phyloP scores from a whole-genome alignment of 2,329 filamentous ascomycete genomes.

The Nemania bipapillata region DNA sequence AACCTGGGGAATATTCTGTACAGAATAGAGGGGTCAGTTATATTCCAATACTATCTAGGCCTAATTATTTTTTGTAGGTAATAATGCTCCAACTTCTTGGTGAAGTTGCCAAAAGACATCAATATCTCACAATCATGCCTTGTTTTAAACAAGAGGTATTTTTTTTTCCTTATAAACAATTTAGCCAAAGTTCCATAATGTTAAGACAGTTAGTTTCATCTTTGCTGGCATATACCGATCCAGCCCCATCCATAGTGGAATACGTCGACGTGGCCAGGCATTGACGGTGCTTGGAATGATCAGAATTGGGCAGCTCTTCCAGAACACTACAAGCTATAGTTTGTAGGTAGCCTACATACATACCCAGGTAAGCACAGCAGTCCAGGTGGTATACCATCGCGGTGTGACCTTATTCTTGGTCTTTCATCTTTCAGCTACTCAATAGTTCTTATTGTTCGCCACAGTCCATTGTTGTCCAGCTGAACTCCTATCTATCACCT shows the following conservation, averaged over 20 bases:
- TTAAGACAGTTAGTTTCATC: background rate
- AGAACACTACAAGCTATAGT: background rate
- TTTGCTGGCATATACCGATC: constrained; percentile 12
- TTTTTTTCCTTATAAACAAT: background rate
- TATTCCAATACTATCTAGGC: too few relatives aligned
- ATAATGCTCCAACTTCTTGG: too few relatives aligned
- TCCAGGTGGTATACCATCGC: background rate
- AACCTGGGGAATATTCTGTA: too few relatives aligned
- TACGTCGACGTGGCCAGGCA: constrained; percentile 13
- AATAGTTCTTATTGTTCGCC: background rate
- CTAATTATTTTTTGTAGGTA: too few relatives aligned
- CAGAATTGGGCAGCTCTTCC: constrained; percentile 7
- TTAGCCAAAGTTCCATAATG: background rate
- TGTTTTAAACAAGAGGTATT: background rate
- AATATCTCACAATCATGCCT: background rate
- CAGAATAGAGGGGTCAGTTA: too few relatives aligned
- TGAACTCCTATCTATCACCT: constrained; percentile 8
- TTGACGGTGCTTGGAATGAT: background rate
- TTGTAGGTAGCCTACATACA: background rate
- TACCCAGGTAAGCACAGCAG: background rate
- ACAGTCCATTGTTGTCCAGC: background rate
- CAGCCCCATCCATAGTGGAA: constrained; percentile 22
- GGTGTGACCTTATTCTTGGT: background rate
- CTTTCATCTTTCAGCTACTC: constrained; percentile 25
- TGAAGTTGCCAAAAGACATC: too few relatives aligned